phyloP scores from a whole-genome alignment of 257 asterid genomes.

The Asclepias syriaca region DNA sequence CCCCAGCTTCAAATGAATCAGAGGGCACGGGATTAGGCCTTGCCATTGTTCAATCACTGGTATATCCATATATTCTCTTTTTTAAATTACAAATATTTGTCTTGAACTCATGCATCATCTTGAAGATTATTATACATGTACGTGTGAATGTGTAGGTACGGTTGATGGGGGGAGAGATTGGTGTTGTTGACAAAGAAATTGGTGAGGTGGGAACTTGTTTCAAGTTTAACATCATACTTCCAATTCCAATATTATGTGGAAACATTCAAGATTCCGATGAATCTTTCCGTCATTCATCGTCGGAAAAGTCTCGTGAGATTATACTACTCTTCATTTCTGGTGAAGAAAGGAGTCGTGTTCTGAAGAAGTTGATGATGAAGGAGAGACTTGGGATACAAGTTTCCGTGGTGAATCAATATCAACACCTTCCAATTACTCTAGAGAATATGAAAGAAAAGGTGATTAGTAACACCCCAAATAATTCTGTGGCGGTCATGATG shows the following conservation, averaged over 20 bases:
- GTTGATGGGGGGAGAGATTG: conserved; percentile 29
- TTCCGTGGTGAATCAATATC: conserved; percentile 33
- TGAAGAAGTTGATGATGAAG: conserved; percentile 47
- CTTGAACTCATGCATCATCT: too few species aligned
- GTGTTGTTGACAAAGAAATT: conserved; percentile 17
- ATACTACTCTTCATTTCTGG: conserved; percentile 51
- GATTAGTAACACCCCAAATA: neutral
- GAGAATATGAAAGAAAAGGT: conserved; percentile 30
- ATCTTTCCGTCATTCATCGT: conserved; percentile 16
- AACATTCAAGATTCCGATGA: conserved; percentile 16
- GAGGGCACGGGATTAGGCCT: conserved; percentile 92
- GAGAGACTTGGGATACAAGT: conserved; percentile 45
- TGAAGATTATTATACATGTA: too few species aligned
- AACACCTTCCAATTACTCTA: conserved; percentile 40
- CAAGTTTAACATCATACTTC: conserved; percentile 21
- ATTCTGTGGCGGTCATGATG: conserved; percentile 26
- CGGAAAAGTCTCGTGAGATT: conserved; percentile 35
- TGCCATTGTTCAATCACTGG: conserved; percentile 84
- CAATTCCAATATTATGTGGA: neutral
- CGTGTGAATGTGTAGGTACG: too few species aligned
- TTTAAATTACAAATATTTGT: too few species aligned
- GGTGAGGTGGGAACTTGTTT: conserved; percentile 24
- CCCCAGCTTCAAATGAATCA: conserved; percentile 27
- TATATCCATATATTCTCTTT: conserved; percentile 4
- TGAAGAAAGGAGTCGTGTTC: conserved; percentile 36